Base-by-base conservation (phyloP, 2,329 filamentous ascomycete genomes). In the Alternaria solani region DNA sequence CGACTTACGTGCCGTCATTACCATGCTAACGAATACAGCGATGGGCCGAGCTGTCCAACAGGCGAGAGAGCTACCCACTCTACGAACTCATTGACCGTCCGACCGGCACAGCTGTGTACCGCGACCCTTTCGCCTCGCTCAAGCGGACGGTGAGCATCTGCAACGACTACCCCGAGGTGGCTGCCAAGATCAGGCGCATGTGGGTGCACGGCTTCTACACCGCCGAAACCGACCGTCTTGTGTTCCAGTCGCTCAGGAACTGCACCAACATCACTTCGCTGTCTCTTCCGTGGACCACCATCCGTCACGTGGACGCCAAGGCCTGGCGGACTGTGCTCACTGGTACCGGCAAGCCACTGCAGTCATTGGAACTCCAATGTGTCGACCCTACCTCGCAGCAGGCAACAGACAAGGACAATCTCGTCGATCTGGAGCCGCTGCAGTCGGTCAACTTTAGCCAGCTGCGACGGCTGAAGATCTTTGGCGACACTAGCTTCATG, bases 141-240 rank as follows among this genome's bases (percentile, higher is more conserved):
- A 81, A 79, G 71, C 75, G 80, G 38, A 85, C 83, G 4, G 79
- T 81, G 20, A 72, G 75, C 34, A 80, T 85, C 25, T 82, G 86
- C 68, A 72, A 75, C 36, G 66, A 78, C 39, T 81, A 79, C 51
- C 81, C 83, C 2, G 71, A 78, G 30, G 75, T 85, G 9, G 83
- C 83, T 3, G 74, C 77, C 23, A 80, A 84, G 66, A 83, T 86
- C 56, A 81, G 80, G 56, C 81, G 83, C 46, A 78, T 86, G 67
- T 86, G 83, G 83, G 85, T 86, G 71, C 82, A 85, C 58, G 84
- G 84, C 51, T 85, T 85, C 71, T 82, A 85, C 73, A 80, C 80
- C 7, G 78, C 81, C 47, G 80, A 85, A 63, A 85, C 83, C 5
- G 82, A 84, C 67, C 76, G 78, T 30, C 76, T 83, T 61, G 81